These are phyloP conservation scores for Spinacia oleracea DNA, from an alignment of 179 eudicot species.

Conservation along the genomic window DNA sequence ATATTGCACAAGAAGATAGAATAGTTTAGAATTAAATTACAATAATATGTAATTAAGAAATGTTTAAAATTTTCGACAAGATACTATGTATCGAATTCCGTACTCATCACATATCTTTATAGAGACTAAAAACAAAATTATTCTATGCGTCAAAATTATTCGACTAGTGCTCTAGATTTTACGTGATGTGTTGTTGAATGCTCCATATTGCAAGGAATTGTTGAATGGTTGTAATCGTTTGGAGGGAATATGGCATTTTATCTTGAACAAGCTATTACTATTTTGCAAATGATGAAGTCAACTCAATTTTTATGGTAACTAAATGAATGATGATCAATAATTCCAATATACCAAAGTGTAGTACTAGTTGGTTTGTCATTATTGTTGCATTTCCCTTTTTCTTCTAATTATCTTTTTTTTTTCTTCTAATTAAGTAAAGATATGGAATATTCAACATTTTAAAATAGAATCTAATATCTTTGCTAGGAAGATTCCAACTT, in stretches of 20 bases:
- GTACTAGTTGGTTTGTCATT: not conserved
- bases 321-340: not conserved
- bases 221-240: not conserved
- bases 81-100: too few relatives aligned
- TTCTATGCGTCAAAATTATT: not conserved
- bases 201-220: not conserved
- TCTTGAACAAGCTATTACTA: not conserved
- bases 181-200: not conserved
- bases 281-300: not conserved
- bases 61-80: too few relatives aligned
- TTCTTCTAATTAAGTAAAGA: not conserved
- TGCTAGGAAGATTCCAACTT: not conserved
- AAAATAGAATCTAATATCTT: not conserved
- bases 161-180: too few relatives aligned
- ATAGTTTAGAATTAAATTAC: too few relatives aligned
- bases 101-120: too few relatives aligned
- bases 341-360: not conserved
- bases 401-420: not conserved
- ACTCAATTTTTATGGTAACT: too few relatives aligned
- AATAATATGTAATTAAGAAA: too few relatives aligned
- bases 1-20: too few relatives aligned
- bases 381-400: not conserved
- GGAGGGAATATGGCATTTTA: not conserved
- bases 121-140: too few relatives aligned
- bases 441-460: constrained; percentile 10